Evolutionary conservation across 1,284 basidiomycete species (phyloP).

Genomic region (Rhodotorula sp.): DNA sequence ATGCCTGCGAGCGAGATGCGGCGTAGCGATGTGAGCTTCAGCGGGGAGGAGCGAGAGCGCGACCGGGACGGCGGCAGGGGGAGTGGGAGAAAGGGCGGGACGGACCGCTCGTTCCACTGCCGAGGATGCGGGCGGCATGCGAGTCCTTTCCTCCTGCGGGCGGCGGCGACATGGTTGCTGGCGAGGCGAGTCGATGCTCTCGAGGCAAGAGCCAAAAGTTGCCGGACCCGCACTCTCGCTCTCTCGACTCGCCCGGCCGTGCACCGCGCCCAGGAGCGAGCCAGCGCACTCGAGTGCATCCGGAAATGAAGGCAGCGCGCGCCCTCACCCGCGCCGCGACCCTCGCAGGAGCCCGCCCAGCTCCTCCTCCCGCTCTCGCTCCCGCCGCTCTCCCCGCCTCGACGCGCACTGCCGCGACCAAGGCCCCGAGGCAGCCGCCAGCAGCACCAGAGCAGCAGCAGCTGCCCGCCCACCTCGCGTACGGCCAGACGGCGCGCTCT

Average conservation of each 20-base stretch:
- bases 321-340: constrained; percentile 1
- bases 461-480: constrained; percentile 2
- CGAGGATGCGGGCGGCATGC: constrained; percentile 83
- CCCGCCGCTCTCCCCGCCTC: constrained; percentile 4
- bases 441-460: background rate
- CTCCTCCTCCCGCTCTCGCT: background rate
- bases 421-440: background rate
- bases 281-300: background rate
- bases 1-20: constrained; percentile 62
- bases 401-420: constrained; percentile 1
- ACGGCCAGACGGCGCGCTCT: constrained; percentile 63
- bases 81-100: constrained; percentile 16
- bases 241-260: background rate
- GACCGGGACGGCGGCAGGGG: constrained; percentile 1
- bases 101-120: constrained; percentile 86
- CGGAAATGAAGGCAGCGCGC: constrained; percentile 24
- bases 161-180: constrained; percentile 53
- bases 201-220: background rate
- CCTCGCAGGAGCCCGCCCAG: background rate
- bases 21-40: too few species aligned
- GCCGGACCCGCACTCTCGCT: background rate
- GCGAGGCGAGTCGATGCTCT: background rate
- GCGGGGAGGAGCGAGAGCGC: background rate
- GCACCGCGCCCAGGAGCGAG: background rate
- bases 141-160: constrained; percentile 77